These are phyloP conservation scores for Geotrichum aggregatum DNA, from an alignment of 1,139 yeast species.

Conservation along the genomic window DNA sequence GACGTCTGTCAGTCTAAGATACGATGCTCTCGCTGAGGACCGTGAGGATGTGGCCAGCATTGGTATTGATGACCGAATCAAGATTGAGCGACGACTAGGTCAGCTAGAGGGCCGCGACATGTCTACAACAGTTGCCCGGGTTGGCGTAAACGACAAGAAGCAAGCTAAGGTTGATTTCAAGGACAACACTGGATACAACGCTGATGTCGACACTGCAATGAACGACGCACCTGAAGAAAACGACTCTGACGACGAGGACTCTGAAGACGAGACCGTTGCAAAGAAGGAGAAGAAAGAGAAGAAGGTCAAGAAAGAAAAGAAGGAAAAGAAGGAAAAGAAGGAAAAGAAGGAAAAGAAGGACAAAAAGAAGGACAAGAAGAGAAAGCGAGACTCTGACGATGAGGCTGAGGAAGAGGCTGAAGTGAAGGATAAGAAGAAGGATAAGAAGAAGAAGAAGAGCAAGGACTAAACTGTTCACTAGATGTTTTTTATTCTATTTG, in stretches of 20 bases:
- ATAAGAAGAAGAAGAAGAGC: conserved; percentile 7
- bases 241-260: conserved; percentile 28
- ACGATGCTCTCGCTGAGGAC: conserved; percentile 95
- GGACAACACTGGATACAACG: conserved; percentile 68
- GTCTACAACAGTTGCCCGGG: conserved; percentile 31
- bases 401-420: conserved; percentile 15
- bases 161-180: conserved; percentile 21
- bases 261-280: conserved; percentile 24
- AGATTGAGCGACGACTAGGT: conserved; percentile 91
- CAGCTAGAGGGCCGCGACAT: conserved; percentile 85
- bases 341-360: conserved; percentile 19
- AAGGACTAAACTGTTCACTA: conserved; percentile 2
- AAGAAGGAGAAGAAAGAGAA: conserved; percentile 24
- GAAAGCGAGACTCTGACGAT: conserved; percentile 4
- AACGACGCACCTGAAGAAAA: conserved; percentile 28
- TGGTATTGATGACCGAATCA: conserved; percentile 86
- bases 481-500: background rate
- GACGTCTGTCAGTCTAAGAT: conserved; percentile 94
- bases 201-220: conserved; percentile 74
- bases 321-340: background rate
- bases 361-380: conserved; percentile 19
- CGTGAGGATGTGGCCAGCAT: conserved; percentile 85
- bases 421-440: conserved; percentile 7
- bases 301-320: conserved; percentile 17
- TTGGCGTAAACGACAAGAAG: conserved; percentile 36